A percentile compares a stretch with the other conserved stretches of the same genome.
Evolutionary conservation across 257 asterid genomes (phyloP).

Genomic region (Ocimum tenuiflorum): DNA sequence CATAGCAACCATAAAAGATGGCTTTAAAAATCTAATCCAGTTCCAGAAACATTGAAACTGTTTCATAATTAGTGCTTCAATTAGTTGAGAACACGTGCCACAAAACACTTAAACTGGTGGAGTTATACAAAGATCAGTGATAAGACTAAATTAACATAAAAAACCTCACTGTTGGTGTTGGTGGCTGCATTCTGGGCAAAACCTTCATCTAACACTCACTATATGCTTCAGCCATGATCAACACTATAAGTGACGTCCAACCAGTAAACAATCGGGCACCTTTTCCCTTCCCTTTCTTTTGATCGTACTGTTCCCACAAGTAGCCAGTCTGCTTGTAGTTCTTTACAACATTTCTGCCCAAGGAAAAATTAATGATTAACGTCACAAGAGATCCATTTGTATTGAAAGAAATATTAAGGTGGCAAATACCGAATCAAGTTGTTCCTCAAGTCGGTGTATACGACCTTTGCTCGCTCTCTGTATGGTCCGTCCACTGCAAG

Average conservation of each 20-base stretch:
- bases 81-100: background rate
- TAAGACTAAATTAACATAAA: too few relatives aligned
- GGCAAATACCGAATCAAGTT: slow-evolving; percentile 69
- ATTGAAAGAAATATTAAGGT: background rate
- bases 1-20: too few relatives aligned
- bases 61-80: background rate
- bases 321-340: slow-evolving; percentile 71
- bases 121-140: too few relatives aligned
- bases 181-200: background rate
- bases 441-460: slow-evolving; percentile 70
- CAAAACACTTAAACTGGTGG: too few relatives aligned
- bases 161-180: background rate
- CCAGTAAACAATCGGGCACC: slow-evolving; percentile 85
- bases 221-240: slow-evolving; percentile 82
- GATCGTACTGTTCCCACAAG: slow-evolving; percentile 96
- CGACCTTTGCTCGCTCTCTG: slow-evolving; percentile 55
- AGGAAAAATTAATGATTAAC: background rate
- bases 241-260: slow-evolving; percentile 81
- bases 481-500: slow-evolving; percentile 79
- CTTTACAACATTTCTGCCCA: slow-evolving; percentile 64
- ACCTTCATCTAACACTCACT: slow-evolving; percentile 36
- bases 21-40: too few relatives aligned
- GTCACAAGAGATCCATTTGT: background rate
- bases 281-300: slow-evolving; percentile 82
- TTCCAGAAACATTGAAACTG: too few relatives aligned